Base-by-base conservation (phyloP, 306 rosid species). In the Glycyrrhiza uralensis region DNA sequence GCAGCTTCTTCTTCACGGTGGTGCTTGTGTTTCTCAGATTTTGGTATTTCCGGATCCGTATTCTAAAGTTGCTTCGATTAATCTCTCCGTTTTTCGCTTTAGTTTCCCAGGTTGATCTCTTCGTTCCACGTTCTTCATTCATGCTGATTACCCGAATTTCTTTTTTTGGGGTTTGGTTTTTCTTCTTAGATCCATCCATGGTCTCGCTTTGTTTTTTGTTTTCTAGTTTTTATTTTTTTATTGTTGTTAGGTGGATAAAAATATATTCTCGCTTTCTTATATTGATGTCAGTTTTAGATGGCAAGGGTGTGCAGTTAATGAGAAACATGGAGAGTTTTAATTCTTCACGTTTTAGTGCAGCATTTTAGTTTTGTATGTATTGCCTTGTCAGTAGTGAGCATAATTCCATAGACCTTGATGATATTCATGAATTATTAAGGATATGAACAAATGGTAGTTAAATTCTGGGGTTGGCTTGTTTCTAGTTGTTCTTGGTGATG, bases 31-130 rank as follows among this genome's bases (percentile, higher is more conserved):
- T n/a, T n/a, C n/a, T n/a, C n/a, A n/a, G 23, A 29, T 57, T 71
- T 17, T 46, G 35, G 13, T 63, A 35, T 59, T 28, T 35, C 18
- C 32, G 30, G 83, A 84, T 84, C 88, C 39, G 30, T 54, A 14
- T 7, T 69, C 47, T 38, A 20, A 3, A 62, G 1, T 62, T 46
- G 15, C n/a, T 3, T 23, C 54, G 8, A 5, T 64, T 42, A 36
- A 64, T 45, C 71, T 26, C 41, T 65, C 26, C 9, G 51, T 44
- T 44, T 42, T 65, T 65, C 56, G 13, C 35, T 46, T 46, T 23
- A 46, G 6, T 46, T 46, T 46, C 23, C 22, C 30, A 66, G 72
- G 72, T 66, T 11, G 6, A n/a, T n/a, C n/a, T n/a, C n/a, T n/a
- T n/a, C n/a, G n/a, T n/a, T n/a, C n/a, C n/a, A n/a, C n/a, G n/a